Evolutionary conservation across 2,329 filamentous ascomycete genomes (phyloP).

Genomic region (Scedosporium apiospermum): DNA sequence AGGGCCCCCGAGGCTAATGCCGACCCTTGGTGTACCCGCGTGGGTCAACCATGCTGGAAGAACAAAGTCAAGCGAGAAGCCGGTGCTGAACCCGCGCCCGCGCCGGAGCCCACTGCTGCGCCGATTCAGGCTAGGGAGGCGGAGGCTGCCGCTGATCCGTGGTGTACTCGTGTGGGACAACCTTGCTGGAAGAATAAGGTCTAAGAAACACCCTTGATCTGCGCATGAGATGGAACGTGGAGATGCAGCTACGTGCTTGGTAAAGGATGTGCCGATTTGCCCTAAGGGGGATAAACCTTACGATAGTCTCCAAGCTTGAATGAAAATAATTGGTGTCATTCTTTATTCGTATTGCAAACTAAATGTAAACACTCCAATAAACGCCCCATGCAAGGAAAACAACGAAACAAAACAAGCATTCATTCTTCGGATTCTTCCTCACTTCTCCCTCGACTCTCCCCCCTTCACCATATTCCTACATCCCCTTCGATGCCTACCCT

Average conservation of each 20-base stretch:
- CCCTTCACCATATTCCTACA: slow-evolving; percentile 10
- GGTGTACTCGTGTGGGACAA: slow-evolving; percentile 20
- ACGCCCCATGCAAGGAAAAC: no score
- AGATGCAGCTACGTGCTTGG: no score
- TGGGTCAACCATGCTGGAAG: slow-evolving; percentile 31
- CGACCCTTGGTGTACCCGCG: slow-evolving; percentile 25
- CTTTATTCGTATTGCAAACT: no score
- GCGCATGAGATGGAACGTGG: no score
- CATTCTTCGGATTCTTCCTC: not conserved
- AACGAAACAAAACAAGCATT: no score
- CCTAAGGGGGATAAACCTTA: no score
- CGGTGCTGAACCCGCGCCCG: slow-evolving; percentile 20
- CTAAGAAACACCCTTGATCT: no score
- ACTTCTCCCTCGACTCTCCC: not conserved
- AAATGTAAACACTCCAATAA: no score
- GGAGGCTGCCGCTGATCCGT: slow-evolving; percentile 11
- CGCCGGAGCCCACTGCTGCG: slow-evolving; percentile 8
- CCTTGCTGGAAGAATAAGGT: slow-evolving; percentile 27
- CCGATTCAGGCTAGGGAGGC: slow-evolving; percentile 4
- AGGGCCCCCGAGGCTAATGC: slow-evolving; percentile 15
- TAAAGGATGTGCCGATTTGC: no score
- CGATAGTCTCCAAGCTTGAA: no score
- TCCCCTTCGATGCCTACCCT: not conserved
- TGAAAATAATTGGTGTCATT: no score
- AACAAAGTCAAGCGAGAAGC: slow-evolving; percentile 23